Evolutionary conservation across 2,329 filamentous ascomycete genomes (phyloP).

Genomic region (Penicillium sp.): DNA sequence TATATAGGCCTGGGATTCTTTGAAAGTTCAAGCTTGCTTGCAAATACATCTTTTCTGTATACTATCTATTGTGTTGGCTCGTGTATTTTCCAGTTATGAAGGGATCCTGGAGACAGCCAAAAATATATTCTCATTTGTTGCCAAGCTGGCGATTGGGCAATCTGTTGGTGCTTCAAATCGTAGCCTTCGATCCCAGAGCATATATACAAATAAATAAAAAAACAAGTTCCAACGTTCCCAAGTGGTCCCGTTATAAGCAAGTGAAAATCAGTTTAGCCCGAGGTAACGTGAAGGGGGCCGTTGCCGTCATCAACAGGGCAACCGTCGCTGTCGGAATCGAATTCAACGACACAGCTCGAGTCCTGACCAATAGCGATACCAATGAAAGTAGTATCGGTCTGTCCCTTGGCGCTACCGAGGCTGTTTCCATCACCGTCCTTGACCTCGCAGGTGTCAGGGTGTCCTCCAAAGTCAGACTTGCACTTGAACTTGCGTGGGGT

Average conservation of each 20-base stretch:
- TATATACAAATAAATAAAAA: not conserved
- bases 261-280: not conserved
- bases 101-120: too few relatives aligned
- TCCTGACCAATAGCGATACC: constrained; percentile 14
- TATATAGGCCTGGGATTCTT: too few relatives aligned
- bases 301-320: constrained; percentile 14
- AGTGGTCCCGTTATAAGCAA: not conserved
- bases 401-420: constrained; percentile 8
- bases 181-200: not conserved
- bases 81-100: too few relatives aligned
- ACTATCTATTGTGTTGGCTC: too few relatives aligned
- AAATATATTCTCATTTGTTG: not conserved
- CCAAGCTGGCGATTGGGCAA: not conserved
- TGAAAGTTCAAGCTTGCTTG: too few relatives aligned
- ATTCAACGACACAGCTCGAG: constrained; percentile 13
- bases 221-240: not conserved
- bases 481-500: constrained; percentile 12
- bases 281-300: constrained; percentile 13
- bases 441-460: constrained; percentile 12
- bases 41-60: too few relatives aligned
- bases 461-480: constrained; percentile 11
- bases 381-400: constrained; percentile 12
- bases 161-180: not conserved
- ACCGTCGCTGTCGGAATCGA: constrained; percentile 13
- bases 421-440: constrained; percentile 12